Conservation (phyloP, 176 grass and related monocot species). For the Rhynchospora breviuscula region DNA sequence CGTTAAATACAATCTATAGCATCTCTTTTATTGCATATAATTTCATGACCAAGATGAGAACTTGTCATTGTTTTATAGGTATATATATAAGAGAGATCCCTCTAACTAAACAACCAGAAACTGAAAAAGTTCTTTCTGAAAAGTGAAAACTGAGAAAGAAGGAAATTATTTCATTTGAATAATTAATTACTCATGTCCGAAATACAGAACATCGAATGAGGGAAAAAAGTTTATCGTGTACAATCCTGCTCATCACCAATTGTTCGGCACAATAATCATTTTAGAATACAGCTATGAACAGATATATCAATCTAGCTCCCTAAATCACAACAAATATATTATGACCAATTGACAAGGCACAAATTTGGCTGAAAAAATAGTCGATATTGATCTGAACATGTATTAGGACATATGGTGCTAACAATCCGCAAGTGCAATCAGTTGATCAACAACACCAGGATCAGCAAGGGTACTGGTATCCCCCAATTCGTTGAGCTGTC, state of each 20-base stretch:
- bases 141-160: neutral
- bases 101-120: no score
- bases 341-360: neutral
- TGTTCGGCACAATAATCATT: neutral
- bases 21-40: no score
- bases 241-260: neutral
- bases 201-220: neutral
- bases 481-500: constrained; percentile 83
- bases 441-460: constrained; percentile 71
- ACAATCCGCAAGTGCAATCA: constrained; percentile 61
- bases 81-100: no score
- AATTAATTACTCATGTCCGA: neutral
- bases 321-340: neutral
- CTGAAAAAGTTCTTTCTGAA: no score
- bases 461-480: constrained; percentile 98
- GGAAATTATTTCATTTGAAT: neutral
- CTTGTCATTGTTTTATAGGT: no score
- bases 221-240: neutral
- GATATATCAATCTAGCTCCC: neutral
- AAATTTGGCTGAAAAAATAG: neutral
- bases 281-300: neutral
- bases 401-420: constrained; percentile 1
- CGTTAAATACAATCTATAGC: no score
- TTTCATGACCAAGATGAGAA: no score
- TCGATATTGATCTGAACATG: neutral